Evolutionary conservation across 2,329 filamentous ascomycete species (phyloP).

Genomic region (Cercospora sp.): DNA sequence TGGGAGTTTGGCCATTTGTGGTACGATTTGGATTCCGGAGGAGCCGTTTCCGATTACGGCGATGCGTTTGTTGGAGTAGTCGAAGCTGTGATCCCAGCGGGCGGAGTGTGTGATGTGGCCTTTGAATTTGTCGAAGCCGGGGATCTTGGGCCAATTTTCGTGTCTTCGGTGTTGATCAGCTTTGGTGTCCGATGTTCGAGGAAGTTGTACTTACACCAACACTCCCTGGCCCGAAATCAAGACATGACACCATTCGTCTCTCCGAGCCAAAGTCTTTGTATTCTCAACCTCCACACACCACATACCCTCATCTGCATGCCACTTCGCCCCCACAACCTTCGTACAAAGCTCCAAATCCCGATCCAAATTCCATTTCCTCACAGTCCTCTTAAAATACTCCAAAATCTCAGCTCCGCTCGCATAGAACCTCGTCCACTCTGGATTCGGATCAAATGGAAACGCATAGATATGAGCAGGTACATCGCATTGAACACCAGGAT

Average conservation of each 20-base stretch:
- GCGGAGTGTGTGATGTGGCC: constrained; percentile 43
- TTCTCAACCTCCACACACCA: constrained; percentile 20
- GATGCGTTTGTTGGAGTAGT: constrained; percentile 39
- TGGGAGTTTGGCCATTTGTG: constrained; percentile 44
- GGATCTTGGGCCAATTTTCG: constrained; percentile 30
- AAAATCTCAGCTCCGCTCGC: constrained; percentile 44
- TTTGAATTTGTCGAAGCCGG: constrained; percentile 41
- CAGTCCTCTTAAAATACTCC: constrained; percentile 43
- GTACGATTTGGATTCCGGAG: constrained; percentile 42
- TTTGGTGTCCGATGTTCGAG: not conserved
- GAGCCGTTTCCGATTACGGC: constrained; percentile 46
- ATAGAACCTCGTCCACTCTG: constrained; percentile 37
- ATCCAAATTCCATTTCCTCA: constrained; percentile 42
- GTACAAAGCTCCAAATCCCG: constrained; percentile 39
- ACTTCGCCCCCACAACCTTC: constrained; percentile 17
- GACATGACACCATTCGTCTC: not conserved
- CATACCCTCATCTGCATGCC: constrained; percentile 13
- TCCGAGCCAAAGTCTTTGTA: not conserved
- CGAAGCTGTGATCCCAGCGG: constrained; percentile 38
- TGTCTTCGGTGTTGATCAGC: not conserved
- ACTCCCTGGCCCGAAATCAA: not conserved
- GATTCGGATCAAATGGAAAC: constrained; percentile 19
- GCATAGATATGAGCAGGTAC: constrained; percentile 14
- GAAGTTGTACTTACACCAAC: not conserved
- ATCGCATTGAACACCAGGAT: constrained; percentile 16